Percentiles rank a stretch among this genome's conserved stretches.
Conservation (phyloP, 73 alveolate species). For the Paramecium tetraurelia region DNA sequence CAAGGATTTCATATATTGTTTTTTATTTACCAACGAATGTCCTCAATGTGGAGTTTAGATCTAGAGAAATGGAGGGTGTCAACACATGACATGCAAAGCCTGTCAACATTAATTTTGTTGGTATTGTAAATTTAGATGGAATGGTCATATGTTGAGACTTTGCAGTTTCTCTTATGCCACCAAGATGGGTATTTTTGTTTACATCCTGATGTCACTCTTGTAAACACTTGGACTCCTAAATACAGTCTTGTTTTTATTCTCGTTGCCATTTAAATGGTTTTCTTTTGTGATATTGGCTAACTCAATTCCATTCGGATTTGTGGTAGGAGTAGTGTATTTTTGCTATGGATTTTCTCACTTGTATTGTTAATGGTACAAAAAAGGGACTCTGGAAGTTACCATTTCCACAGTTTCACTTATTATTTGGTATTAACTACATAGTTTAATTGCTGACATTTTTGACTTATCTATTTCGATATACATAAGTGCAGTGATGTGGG, state of each 20-base stretch:
- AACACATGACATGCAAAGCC: slow-evolving; percentile 55
- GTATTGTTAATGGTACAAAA: not conserved
- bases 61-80: slow-evolving; percentile 52
- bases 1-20: slow-evolving; percentile 9
- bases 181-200: not conserved
- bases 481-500: not conserved
- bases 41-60: slow-evolving; percentile 52
- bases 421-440: not conserved
- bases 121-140: slow-evolving; percentile 18
- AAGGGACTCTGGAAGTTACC: not conserved
- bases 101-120: slow-evolving; percentile 56
- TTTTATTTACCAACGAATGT: not conserved
- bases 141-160: not conserved
- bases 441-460: not conserved
- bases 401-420: not conserved
- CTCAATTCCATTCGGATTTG: slow-evolving; percentile 19
- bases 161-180: not conserved
- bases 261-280: not conserved
- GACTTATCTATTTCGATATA: not conserved
- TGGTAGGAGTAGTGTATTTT: not conserved
- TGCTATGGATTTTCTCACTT: not conserved
- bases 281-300: not conserved
- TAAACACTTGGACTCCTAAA: not conserved
- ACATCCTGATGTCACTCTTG: not conserved
- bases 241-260: not conserved